These are phyloP conservation scores for Biscutella laevigata DNA, from an alignment of 441 rosid species.

Conservation along the genomic window DNA sequence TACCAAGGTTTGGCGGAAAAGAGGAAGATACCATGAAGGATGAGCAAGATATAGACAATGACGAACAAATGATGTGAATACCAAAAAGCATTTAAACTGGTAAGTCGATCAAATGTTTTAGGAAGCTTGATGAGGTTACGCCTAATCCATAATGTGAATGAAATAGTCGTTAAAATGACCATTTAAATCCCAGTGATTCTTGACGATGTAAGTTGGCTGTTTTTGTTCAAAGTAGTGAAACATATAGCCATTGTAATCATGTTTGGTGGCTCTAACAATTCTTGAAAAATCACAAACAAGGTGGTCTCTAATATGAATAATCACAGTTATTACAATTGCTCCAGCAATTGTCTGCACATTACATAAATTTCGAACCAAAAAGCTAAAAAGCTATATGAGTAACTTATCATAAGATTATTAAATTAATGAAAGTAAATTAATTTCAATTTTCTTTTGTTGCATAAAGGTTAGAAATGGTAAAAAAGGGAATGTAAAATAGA, in stretches of 20 bases:
- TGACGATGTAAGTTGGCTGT: constrained; percentile 27
- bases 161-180: constrained; percentile 48
- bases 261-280: constrained; percentile 14
- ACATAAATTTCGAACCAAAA: background rate
- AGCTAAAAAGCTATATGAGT: background rate
- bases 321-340: constrained; percentile 26
- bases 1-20: constrained; percentile 56
- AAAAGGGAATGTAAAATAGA: constrained; percentile 2
- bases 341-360: constrained; percentile 26
- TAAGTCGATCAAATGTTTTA: constrained; percentile 25
- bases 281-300: constrained; percentile 30
- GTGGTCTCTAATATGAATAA: constrained; percentile 30
- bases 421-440: no score
- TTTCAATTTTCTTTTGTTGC: background rate
- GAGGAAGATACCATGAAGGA: constrained; percentile 51
- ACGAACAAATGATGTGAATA: constrained; percentile 64
- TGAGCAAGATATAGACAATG: constrained; percentile 47
- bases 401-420: no score
- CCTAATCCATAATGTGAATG: constrained; percentile 41
- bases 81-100: constrained; percentile 81
- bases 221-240: constrained; percentile 23
- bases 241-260: constrained; percentile 23
- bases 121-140: constrained; percentile 29
- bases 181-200: constrained; percentile 54
- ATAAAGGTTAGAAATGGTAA: background rate